Percentiles rank a stretch among this genome's conserved stretches.
These are phyloP conservation scores for Lepiota subincarnata DNA, from an alignment of 768 basidiomycete species.

Conservation along the genomic window DNA sequence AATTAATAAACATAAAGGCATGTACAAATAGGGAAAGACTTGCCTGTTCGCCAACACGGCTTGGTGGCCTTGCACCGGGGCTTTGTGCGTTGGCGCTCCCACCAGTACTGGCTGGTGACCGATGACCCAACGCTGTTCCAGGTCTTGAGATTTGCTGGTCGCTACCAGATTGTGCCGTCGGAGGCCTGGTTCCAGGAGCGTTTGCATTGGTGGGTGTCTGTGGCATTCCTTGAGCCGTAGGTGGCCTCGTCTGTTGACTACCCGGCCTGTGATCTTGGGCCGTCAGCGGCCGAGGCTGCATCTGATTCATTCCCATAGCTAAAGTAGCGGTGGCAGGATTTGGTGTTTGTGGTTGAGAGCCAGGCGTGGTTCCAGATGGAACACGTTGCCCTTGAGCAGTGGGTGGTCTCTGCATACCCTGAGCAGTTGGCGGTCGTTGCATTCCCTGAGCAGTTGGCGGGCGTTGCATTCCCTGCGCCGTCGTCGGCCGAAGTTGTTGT, in stretches of 20 bases:
- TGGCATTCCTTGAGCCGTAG: slow-evolving; percentile 19
- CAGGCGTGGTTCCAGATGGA: not conserved
- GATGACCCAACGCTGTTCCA: slow-evolving; percentile 16
- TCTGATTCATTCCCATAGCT: slow-evolving; percentile 4
- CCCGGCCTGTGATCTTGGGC: slow-evolving; percentile 9
- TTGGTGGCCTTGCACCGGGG: slow-evolving; percentile 14
- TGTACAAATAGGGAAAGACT: not conserved
- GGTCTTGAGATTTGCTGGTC: slow-evolving; percentile 15
- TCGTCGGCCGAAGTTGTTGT: slow-evolving; percentile 14
- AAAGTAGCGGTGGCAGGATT: slow-evolving; percentile 1
- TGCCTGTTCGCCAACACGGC: slow-evolving; percentile 13
- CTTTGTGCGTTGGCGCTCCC: slow-evolving; percentile 11
- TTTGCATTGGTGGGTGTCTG: slow-evolving; percentile 4
- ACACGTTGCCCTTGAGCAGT: slow-evolving; percentile 9
- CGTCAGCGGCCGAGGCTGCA: slow-evolving; percentile 6
- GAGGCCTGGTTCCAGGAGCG: not conserved
- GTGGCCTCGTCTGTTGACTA: slow-evolving; percentile 15
- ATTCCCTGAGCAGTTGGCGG: slow-evolving; percentile 13
- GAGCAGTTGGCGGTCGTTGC: slow-evolving; percentile 9
- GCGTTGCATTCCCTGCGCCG: slow-evolving; percentile 13
- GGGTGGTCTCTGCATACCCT: slow-evolving; percentile 9
- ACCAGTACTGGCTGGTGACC: slow-evolving; percentile 14
- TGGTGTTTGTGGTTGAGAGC: slow-evolving; percentile 6
- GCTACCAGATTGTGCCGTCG: not conserved
- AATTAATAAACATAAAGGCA: not conserved